Evolutionary conservation across 1,284 basidiomycete species (phyloP), one percentile per base, ranked within the genome.

Genomic region (Ganoderma lingzhi): DNA sequence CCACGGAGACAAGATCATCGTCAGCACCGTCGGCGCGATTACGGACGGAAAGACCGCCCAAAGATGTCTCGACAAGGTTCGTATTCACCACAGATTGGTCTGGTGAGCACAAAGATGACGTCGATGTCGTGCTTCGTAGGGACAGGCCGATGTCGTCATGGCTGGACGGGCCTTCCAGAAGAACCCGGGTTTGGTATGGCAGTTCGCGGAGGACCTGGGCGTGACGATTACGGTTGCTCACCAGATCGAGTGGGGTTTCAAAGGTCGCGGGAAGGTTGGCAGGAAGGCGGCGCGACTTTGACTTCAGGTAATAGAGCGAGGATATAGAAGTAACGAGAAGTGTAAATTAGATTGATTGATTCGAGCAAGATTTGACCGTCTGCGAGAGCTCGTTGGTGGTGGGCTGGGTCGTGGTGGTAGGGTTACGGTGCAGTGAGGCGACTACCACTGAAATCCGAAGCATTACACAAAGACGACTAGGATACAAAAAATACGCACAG

Each of bases 21-120:
- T 89, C 63, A 84, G 86, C 17, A 79, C 88, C 5, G 91, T 93
- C n/a, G 92, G 92, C 2, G 78, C 85, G 45, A 91, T 93, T 75
- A 86, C 84, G 0, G 81, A 82, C 48, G 87, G 88, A 2, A 76
- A 82, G n/a, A 82, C 89, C 48, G 90, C 91, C 1, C 86, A 93
- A 75, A 81, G 83, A n/a, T 84, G 91, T 42, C 78, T 94, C 19
- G 84, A 90, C 72, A 74, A 76, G 73, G 75, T 71, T 62, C 37
- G 62, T 39, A 48, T 39, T 14, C 28, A 28, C 42, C 8, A 48
- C 8, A 15, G 17, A n/a, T 19, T 6, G 3, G 30, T 23, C 6
- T 19, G 44, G n/a, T 23, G 48, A 32, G 14, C 10, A 56, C 32
- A 28, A 4, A 10, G 37, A 55, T 64, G 41, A 64, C 39, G 41